These are phyloP conservation scores for Plasmodium malariae DNA, from an alignment of 169 alveolate genomes.

Conservation along the genomic window DNA sequence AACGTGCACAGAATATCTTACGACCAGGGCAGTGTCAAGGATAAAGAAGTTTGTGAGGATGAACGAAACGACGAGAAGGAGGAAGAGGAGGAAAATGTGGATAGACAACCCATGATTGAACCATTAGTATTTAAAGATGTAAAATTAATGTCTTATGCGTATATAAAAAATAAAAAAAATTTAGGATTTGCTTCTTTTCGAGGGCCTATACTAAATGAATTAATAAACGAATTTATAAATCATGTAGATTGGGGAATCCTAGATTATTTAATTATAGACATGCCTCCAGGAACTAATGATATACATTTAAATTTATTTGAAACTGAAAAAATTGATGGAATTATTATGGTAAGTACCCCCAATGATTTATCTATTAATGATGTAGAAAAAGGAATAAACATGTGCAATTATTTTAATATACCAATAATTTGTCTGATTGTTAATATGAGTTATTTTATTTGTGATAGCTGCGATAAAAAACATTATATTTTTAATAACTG, in stretches of 20 bases:
- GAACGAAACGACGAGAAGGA: not conserved
- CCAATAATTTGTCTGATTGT: constrained; percentile 95
- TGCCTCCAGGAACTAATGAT: constrained; percentile 99
- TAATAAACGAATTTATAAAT: constrained; percentile 92
- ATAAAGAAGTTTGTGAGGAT: no score
- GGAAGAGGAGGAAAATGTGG: not conserved
- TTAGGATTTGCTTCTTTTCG: constrained; percentile 91
- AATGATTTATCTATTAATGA: constrained; percentile 94
- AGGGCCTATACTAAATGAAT: constrained; percentile 96
- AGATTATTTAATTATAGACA: constrained; percentile 97
- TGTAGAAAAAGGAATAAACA: constrained; percentile 94
- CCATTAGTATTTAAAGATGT: constrained; percentile 80
- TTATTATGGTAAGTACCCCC: constrained; percentile 92
- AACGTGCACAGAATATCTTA: no score
- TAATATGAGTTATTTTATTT: constrained; percentile 95
- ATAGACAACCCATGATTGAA: constrained; percentile 62
- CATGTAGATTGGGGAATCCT: constrained; percentile 98
- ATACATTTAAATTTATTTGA: constrained; percentile 96
- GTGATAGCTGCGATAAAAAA: constrained; percentile 90
- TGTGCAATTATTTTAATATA: constrained; percentile 93
- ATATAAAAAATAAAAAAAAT: constrained; percentile 22
- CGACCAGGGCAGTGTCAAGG: no score
- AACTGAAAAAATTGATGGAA: constrained; percentile 91
- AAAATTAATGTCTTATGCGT: constrained; percentile 82
- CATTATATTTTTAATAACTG: constrained; percentile 92